Base-by-base conservation (phyloP, 1,284 basidiomycete genomes). In the Takashimella tepidaria region DNA sequence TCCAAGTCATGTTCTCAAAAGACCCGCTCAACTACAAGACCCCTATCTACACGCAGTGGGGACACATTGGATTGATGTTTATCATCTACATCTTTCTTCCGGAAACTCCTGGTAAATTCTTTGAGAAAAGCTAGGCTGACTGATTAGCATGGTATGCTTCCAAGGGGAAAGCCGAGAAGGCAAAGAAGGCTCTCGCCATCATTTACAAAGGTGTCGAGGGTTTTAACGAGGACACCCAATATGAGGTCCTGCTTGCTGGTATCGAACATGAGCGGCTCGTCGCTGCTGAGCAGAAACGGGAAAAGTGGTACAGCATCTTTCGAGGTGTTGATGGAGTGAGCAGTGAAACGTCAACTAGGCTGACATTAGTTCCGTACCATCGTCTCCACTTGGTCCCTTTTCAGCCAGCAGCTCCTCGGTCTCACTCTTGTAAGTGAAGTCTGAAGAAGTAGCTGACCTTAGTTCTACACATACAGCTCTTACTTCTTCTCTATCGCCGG, bases 181-280 rank as follows among this genome's bases (percentile, higher is more conserved):
- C 60, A 19, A 25, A 53, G 26, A 53, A 48, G 11, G 47, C 60
- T 40, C 53, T 69, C 13, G 41, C 45, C 1, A 41, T 57, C 16
- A 47, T 69, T 3, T 61, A 67, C 55, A 62, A 65, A 16, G 52
- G 56, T n/a, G 60, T 67, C 31, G 50, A 57, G 16, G 64, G 65
- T 10, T 67, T 65, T 53, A 62, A 68, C 44, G 63, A 63, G 21
- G 67, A 67, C 26, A 58, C 50, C 42, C 64, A 67, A 40, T 63
- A 66, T 53, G 41, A 56, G 20, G 47, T 67, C 21, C 59, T 68
- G 45, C 47, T 47, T 26, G 27, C 50, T 19, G 55, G 61, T 13
- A 55, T 67, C 16, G 61, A 67, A 43, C 13, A 41, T 8, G 55
- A 62, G 55, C 41, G 58, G 53, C 41, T 51, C 37, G 40, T 53